Evolutionary conservation across 495 filamentous ascomycete genomes (phyloP), one percentile per base, ranked within the genome.

Genomic region (Hapsidospora chrysogenum): DNA sequence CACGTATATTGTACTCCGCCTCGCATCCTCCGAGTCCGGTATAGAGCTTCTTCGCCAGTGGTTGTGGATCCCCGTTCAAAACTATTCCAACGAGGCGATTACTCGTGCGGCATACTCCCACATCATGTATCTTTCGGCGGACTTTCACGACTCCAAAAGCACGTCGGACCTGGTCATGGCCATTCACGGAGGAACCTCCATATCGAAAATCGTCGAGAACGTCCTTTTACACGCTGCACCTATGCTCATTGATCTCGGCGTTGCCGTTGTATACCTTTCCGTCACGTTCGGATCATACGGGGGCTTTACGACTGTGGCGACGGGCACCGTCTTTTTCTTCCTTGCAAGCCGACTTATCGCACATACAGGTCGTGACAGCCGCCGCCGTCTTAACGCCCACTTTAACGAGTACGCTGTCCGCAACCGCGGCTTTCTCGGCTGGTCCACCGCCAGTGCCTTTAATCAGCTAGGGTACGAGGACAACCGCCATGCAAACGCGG

Each of bases 101-200:
- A 72, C 68, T 41, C 69, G 61, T 0, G 71, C 73, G 0, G 71
- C 80, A 3, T 85, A 81, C 47, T 68, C 73, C 29, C 79, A 86
- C 41, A 63, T 86, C 17, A 80, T 87, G 70, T 68, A 63, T 34
- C 63, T 89, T 17, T 84, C 78, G 0, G 76, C 74, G 40, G 80
- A 87, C 44, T 86, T 85, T 40, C 80, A 89, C 47, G 76, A 75
- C 39, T 66, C 66, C 34, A 85, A 84, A 56, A 70, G 69, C 36
- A 76, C 72, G 3, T 80, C 73, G 5, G 77, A 85, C 44, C 61
- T 86, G 22, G 71, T 70, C 41, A 63, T 72, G 42, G 70, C 79
- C 2, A 69, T 86, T 19, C 60, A 61, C 19, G 74, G 77, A 41
- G 82, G 77, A 5, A 52, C 62, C 18, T 68, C 70, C 25, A 58